A percentile compares a stretch with the other conserved stretches of the same genome.
phyloP scores from a whole-genome alignment of 345 rosid species.

The Iberis pinnata region DNA sequence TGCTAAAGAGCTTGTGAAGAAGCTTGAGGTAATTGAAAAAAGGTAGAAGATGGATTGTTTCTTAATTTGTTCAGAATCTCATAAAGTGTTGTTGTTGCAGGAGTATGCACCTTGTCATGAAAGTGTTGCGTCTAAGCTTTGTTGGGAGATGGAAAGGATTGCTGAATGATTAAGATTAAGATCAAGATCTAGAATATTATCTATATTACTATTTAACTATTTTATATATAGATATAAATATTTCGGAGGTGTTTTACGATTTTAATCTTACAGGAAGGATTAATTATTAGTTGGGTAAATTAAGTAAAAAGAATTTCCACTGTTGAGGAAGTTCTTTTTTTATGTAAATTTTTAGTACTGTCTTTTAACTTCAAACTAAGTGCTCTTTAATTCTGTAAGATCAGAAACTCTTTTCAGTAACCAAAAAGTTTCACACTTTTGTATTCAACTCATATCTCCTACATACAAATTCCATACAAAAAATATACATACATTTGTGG shows the following conservation, averaged over 20 bases:
- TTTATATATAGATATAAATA: constrained; percentile 13
- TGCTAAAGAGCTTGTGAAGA: constrained; percentile 69
- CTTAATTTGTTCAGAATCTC: constrained; percentile 3
- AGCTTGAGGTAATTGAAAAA: constrained; percentile 59
- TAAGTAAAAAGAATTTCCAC: constrained; percentile 23
- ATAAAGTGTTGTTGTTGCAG: constrained; percentile 25
- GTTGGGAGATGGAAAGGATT: constrained; percentile 84
- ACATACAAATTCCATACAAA: not conserved
- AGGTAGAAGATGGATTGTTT: not conserved
- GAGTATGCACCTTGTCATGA: constrained; percentile 89
- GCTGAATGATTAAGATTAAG: constrained; percentile 26
- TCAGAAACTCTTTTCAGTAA: constrained; percentile 9
- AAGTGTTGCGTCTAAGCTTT: constrained; percentile 67
- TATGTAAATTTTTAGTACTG: constrained; percentile 25
- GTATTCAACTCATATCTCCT: not conserved
- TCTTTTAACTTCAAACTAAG: constrained; percentile 24
- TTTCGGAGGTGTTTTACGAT: constrained; percentile 18
- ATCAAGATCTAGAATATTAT: constrained; percentile 9
- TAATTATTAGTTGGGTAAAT: constrained; percentile 23
- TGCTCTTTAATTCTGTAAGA: constrained; percentile 18
- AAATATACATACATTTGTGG: not conserved
- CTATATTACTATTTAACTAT: constrained; percentile 14
- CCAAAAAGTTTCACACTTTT: not conserved
- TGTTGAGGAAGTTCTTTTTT: constrained; percentile 18
- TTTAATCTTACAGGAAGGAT: constrained; percentile 27